Evolutionary conservation across 2,329 filamentous ascomycete species (phyloP), one percentile per base, ranked within the genome.

Genomic region (Aspergillus hortae): DNA sequence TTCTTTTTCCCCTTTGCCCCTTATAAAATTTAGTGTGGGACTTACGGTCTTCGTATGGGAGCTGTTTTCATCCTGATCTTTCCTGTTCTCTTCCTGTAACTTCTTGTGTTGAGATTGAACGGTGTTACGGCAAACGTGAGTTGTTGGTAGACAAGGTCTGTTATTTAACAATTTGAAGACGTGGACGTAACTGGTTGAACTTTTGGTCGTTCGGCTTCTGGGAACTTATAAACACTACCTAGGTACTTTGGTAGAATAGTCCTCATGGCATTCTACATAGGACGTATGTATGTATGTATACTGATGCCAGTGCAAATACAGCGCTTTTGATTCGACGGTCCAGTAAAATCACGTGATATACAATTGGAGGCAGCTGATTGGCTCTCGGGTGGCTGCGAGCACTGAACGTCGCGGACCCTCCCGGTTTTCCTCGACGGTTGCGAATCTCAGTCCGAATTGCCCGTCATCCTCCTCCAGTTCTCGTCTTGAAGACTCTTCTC

Each of bases 401-500:
- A 27, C 19, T 17, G 62, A 58, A 45, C 53, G 44, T 64, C 63
- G 54, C 57, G 63, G 61, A 61, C 58, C 46, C 59, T 64, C 61
- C 65, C 67, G 67, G 65, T 69, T 69, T 69, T 69, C 61, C 61
- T 67, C 64, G 61, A 66, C 60, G 43, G 27, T 44, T 49, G 41
- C 40, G 51, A 55, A 56, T 54, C 52, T 54, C 51, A 51, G 17
- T 38, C 49, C 46, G 38, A 51, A 48, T 48, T 51, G 33, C 46
- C 55, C 50, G 50, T 50, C 47, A 47, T 35, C 46, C 58, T 57
- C 56, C 51, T 46, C 54, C 56, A 21, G 11, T 21, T 25, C n/a
- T 23, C 19, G n/a, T 42, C 40, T 12, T 12, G 19, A 19, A 12
- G 11, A 19, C 19, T 58, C 60, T 58, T 60, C 59, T 51, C 49